A percentile compares a stretch with the other conserved stretches of the same genome.
These are phyloP conservation scores for Oryza punctata DNA, from an alignment of 176 grass and related monocot genomes.

Conservation along the genomic window DNA sequence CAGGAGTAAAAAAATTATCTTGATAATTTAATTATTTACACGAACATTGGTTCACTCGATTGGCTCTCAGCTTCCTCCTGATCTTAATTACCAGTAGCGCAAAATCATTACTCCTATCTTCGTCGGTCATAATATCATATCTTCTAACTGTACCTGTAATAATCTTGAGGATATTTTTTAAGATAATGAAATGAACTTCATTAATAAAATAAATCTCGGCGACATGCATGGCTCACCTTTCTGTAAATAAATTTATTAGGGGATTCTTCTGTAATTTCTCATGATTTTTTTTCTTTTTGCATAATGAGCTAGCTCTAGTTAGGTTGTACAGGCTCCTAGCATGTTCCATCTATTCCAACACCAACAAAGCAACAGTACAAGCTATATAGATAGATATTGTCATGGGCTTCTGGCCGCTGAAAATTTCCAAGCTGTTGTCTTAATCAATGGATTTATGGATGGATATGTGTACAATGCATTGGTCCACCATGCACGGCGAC, in stretches of 20 bases:
- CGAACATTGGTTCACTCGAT: no score
- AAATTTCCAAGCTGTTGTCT: slow-evolving; percentile 15
- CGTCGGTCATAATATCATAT: no score
- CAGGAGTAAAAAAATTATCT: no score
- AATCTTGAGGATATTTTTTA: no score
- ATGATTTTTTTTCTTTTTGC: not conserved
- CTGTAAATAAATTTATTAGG: not conserved
- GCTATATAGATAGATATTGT: not conserved
- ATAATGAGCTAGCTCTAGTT: not conserved
- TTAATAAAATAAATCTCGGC: no score
- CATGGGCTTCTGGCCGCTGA: slow-evolving; percentile 9
- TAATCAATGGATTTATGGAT: slow-evolving; percentile 18
- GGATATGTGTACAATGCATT: not conserved
- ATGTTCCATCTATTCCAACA: slow-evolving; percentile 21
- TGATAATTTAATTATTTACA: no score
- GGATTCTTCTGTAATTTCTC: not conserved
- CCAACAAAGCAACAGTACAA: slow-evolving; percentile 12
- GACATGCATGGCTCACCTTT: not conserved
- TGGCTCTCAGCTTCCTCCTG: no score
- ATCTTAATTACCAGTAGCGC: no score
- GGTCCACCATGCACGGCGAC: not conserved
- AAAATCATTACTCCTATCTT: no score
- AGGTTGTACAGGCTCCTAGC: not conserved
- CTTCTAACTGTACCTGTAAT: no score
- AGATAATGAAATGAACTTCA: no score